These are phyloP conservation scores for Aspergillus sp. DNA, from an alignment of 2,329 filamentous ascomycete genomes.

Conservation along the genomic window DNA sequence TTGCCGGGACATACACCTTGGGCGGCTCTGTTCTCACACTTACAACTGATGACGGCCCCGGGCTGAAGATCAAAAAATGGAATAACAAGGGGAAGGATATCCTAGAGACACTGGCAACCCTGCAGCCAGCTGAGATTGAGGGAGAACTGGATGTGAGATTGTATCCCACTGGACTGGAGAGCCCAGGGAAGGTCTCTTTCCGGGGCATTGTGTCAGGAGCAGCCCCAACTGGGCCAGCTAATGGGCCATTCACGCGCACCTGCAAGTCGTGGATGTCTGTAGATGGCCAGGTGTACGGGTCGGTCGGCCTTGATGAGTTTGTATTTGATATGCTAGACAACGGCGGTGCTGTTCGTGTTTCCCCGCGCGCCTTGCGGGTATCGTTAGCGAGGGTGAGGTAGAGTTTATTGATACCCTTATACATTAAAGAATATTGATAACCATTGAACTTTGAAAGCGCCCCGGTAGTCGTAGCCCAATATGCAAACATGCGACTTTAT, in stretches of 20 bases:
- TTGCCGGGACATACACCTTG: constrained; percentile 20
- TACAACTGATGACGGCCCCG: constrained; percentile 19
- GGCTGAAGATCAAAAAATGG: constrained; percentile 21
- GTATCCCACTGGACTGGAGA: constrained; percentile 25
- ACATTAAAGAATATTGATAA: too few relatives aligned
- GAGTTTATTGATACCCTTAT: too few relatives aligned
- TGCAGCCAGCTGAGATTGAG: background rate
- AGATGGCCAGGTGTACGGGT: background rate
- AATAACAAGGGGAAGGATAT: constrained; percentile 21
- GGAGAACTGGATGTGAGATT: constrained; percentile 20
- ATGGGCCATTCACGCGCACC: background rate
- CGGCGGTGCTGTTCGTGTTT: background rate
- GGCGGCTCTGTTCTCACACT: constrained; percentile 20
- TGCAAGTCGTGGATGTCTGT: constrained; percentile 3
- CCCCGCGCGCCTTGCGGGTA: background rate
- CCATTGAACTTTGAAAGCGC: too few relatives aligned
- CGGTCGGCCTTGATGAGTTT: constrained; percentile 6
- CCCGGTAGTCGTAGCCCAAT: too few relatives aligned
- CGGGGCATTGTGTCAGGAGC: constrained; percentile 10
- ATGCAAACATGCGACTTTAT: too few relatives aligned
- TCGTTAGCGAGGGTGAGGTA: background rate
- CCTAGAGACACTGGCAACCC: constrained; percentile 10
- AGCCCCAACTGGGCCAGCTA: background rate
- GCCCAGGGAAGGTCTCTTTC: constrained; percentile 16
- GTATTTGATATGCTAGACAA: constrained; percentile 2